A percentile compares a stretch with the other conserved stretches of the same genome.
Conservation (phyloP, 164 flowering plant genomes). For the Stephania japonica region DNA sequence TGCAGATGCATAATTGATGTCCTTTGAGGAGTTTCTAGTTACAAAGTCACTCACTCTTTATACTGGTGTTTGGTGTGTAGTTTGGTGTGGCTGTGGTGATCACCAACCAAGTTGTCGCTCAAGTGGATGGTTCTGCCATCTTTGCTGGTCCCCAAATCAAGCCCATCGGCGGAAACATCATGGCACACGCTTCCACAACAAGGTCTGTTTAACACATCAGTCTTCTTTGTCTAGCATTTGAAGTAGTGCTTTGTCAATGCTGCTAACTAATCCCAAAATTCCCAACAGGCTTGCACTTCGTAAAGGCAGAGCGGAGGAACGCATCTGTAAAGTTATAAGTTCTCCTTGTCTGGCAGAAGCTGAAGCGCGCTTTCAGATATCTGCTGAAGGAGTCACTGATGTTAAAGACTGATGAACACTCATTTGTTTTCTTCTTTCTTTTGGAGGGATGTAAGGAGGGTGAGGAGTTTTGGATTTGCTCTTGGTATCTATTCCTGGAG, state of each 20-base stretch:
- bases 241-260: neutral
- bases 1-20: too few species aligned
- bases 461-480: neutral
- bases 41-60: too few species aligned
- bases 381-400: slow-evolving; percentile 83
- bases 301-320: slow-evolving; percentile 91
- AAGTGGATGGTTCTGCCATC: slow-evolving; percentile 91
- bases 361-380: slow-evolving; percentile 89
- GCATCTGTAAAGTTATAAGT: slow-evolving; percentile 91
- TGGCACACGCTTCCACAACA: slow-evolving; percentile 98
- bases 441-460: neutral
- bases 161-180: slow-evolving; percentile 97
- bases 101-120: slow-evolving; percentile 97
- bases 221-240: neutral
- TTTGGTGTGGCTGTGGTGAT: slow-evolving; percentile 97
- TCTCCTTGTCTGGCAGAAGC: slow-evolving; percentile 98
- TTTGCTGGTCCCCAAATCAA: slow-evolving; percentile 95
- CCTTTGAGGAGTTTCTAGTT: too few species aligned
- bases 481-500: neutral
- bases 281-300: slow-evolving; percentile 68
- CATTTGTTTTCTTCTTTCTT: neutral
- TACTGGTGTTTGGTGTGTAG: slow-evolving; percentile 27
- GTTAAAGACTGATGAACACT: slow-evolving; percentile 69
- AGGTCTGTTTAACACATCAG: slow-evolving; percentile 38
- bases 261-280: neutral